Evolutionary conservation across 1,284 basidiomycete species (phyloP).

Genomic region (Cerrena zonata): DNA sequence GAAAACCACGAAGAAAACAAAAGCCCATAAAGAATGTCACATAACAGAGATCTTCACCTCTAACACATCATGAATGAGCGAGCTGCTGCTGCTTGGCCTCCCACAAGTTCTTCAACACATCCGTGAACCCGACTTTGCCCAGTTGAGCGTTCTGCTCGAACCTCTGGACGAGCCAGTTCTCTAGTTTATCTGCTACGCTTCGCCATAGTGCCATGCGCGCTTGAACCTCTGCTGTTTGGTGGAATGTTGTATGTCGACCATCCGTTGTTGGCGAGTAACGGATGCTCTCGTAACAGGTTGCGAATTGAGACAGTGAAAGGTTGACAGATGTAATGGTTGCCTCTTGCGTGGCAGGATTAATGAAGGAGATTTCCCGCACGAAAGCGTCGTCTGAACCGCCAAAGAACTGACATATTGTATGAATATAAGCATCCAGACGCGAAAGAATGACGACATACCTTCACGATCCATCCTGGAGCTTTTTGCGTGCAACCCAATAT

Average conservation of each 20-base stretch:
- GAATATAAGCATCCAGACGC: constrained; percentile 5
- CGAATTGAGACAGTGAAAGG: constrained; percentile 84
- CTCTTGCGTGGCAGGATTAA: constrained; percentile 74
- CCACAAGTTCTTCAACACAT: constrained; percentile 73
- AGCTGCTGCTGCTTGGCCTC: constrained; percentile 45
- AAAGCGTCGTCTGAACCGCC: constrained; percentile 90
- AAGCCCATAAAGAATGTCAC: constrained; percentile 1
- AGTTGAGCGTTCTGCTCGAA: constrained; percentile 84
- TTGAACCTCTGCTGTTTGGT: constrained; percentile 81
- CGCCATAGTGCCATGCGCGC: constrained; percentile 74
- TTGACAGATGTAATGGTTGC: constrained; percentile 86
- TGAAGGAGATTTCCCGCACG: constrained; percentile 88
- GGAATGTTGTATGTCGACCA: constrained; percentile 61
- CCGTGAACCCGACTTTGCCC: constrained; percentile 82
- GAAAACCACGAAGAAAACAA: neutral
- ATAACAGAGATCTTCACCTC: too few relatives aligned
- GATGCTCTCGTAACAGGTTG: constrained; percentile 85
- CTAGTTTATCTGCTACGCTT: constrained; percentile 72
- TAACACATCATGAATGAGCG: constrained; percentile 15
- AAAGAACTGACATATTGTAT: constrained; percentile 52
- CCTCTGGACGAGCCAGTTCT: constrained; percentile 76
- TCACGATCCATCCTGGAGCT: constrained; percentile 77
- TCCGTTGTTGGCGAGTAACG: constrained; percentile 70
- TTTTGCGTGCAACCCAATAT: constrained; percentile 84
- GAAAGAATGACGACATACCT: constrained; percentile 43